Base-by-base conservation (phyloP, 768 basidiomycete species). In the Podaxis sp. region DNA sequence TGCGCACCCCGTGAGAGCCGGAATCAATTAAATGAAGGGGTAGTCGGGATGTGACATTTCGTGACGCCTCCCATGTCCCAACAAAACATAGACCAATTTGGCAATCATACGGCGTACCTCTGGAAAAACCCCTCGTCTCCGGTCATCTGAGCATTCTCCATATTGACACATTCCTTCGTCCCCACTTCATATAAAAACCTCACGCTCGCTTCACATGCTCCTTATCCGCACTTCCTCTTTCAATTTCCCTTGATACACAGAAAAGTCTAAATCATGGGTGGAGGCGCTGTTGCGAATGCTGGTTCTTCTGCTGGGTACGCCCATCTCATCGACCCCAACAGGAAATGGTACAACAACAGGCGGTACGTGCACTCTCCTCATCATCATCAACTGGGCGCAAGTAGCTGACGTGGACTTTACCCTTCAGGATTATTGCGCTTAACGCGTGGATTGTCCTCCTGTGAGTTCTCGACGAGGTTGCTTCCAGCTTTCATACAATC, bases 261-360 rank as follows among this genome's bases (percentile, higher is more conserved):
- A 66, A 62, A 59, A 49, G 64, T 37, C 51, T 62, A 37, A 68
- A 81, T 65, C 70, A 90, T 90, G 87, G 85, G 75, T 70, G 84
- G 70, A 65, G 86, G 82, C 72, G 78, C 80, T 67, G 77, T 76
- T 65, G 76, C 76, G 65, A 73, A 65, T 60, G 67, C 72, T 50
- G 74, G 73, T 44, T 60, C 62, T 46, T 66, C 66, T 28, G 71
- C 76, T 33, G 80, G 79, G 37, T 84, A 82, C 66, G 74, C 71
- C 7, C 85, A 86, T 66, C 78, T 89, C 61, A 65, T 89, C 62
- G 84, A 91, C 74, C 87, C 87, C 12, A 83, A 72, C 62, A 78
- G 86, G 71, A 89, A 79, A 70, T 91, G 90, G 90, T 89, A 88
- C 75, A 90, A 87, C 76, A 91, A 91, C 79, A 83, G 73, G 73